These are phyloP conservation scores for Fusarium sp. DNA, from an alignment of 2,329 filamentous ascomycete genomes.

Conservation along the genomic window DNA sequence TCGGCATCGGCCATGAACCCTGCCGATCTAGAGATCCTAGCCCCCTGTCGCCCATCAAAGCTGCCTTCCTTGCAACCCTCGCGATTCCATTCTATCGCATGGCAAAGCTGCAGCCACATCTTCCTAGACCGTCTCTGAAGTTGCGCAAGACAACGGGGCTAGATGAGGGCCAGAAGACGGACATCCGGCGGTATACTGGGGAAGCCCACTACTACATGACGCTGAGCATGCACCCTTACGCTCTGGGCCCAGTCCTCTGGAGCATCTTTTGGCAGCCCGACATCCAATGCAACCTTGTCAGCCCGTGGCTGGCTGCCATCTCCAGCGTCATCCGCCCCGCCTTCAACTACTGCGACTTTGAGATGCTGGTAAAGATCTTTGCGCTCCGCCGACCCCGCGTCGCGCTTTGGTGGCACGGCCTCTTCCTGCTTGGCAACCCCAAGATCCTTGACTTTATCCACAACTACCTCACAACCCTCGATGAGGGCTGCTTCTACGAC, in stretches of 20 bases:
- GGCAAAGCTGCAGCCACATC: constrained; percentile 40
- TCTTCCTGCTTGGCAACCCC: constrained; percentile 41
- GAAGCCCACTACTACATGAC: constrained; percentile 47
- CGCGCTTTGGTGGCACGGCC: constrained; percentile 45
- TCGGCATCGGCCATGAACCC: constrained; percentile 39
- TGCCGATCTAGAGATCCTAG: constrained; percentile 8
- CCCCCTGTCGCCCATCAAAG: constrained; percentile 40
- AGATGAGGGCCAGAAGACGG: constrained; percentile 17
- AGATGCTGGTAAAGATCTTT: constrained; percentile 41
- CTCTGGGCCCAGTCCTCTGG: constrained; percentile 45
- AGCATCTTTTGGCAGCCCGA: constrained; percentile 48
- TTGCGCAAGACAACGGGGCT: constrained; percentile 7
- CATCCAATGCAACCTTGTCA: constrained; percentile 47
- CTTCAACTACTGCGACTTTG: constrained; percentile 35
- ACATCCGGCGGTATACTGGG: constrained; percentile 32
- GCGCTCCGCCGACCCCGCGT: constrained; percentile 42
- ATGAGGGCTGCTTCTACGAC: constrained; percentile 43
- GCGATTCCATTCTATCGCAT: constrained; percentile 44
- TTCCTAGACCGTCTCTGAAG: constrained; percentile 33
- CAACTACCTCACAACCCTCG: constrained; percentile 41
- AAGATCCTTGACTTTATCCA: constrained; percentile 37
- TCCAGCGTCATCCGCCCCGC: constrained; percentile 36
- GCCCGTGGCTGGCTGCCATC: constrained; percentile 44
- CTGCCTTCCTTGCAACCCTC: constrained; percentile 41
- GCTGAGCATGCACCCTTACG: constrained; percentile 44